These are phyloP conservation scores for Digitaria exilis DNA, from an alignment of 202 grass and related monocot genomes.

Conservation along the genomic window DNA sequence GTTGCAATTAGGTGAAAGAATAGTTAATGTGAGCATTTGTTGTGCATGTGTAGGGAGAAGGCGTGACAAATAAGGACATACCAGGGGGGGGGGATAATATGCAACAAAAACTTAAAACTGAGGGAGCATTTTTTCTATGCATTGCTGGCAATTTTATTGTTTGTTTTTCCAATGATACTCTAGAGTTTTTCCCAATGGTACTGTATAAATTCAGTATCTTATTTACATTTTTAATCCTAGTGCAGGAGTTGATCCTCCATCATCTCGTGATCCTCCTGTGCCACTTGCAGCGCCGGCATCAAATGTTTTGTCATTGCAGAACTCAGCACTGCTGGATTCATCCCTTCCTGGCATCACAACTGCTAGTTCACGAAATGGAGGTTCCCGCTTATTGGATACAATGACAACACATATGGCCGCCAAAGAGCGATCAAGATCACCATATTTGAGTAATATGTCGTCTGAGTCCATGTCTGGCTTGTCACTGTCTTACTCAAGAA, in stretches of 20 bases:
- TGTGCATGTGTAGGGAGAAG: neutral
- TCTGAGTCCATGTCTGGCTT: constrained; percentile 67
- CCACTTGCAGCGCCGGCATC: constrained; percentile 65
- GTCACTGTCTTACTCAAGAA: constrained; percentile 67
- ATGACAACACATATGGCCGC: constrained; percentile 55
- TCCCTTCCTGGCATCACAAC: constrained; percentile 58
- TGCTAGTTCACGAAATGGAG: constrained; percentile 67
- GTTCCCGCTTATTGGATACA: constrained; percentile 59
- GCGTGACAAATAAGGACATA: neutral
- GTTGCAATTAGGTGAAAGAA: neutral
- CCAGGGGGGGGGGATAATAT: neutral
- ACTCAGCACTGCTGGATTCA: constrained; percentile 71
- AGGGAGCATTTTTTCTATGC: neutral
- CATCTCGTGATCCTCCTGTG: constrained; percentile 80
- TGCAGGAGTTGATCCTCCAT: constrained; percentile 92
- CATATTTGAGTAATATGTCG: constrained; percentile 65
- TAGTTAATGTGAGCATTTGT: neutral
- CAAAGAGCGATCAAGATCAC: constrained; percentile 71
- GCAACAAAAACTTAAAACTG: neutral
- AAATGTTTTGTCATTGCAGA: constrained; percentile 67
- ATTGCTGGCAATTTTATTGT: neutral
- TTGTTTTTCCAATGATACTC: constrained; percentile 11
- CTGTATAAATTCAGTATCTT: constrained; percentile 42
- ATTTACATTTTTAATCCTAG: constrained; percentile 72
- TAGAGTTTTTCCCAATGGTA: too few species aligned